Conservation (phyloP, 352 stramenopile species). For the Phytopythium aichiense region DNA sequence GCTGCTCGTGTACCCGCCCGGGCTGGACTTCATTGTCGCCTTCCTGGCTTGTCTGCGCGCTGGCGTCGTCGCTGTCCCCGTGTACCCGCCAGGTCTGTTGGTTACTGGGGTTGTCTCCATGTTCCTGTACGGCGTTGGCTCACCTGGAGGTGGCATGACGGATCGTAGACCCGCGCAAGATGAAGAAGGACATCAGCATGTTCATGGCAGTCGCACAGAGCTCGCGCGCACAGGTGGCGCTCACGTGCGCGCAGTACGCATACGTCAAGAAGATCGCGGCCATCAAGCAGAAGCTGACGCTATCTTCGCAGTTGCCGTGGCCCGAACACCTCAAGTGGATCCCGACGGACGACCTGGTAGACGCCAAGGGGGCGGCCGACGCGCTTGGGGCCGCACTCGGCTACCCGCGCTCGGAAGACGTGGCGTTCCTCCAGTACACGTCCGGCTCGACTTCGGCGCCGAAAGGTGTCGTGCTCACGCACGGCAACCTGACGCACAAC, state of each 20-base stretch:
- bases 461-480: slow-evolving; percentile 98
- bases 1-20: slow-evolving; percentile 97
- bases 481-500: slow-evolving; percentile 97
- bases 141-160: neutral
- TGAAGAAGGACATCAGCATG: slow-evolving; percentile 95
- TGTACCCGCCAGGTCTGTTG: slow-evolving; percentile 63
- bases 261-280: slow-evolving; percentile 91
- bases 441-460: slow-evolving; percentile 97
- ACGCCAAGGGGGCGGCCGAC: slow-evolving; percentile 24
- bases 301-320: slow-evolving; percentile 62
- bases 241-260: slow-evolving; percentile 94
- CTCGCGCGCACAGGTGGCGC: slow-evolving; percentile 87
- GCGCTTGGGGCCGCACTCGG: slow-evolving; percentile 3
- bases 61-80: slow-evolving; percentile 92
- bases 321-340: slow-evolving; percentile 89
- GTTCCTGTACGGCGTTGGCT: neutral
- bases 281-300: slow-evolving; percentile 81
- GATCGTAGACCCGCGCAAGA: slow-evolving; percentile 85
- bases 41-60: slow-evolving; percentile 96
- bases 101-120: slow-evolving; percentile 6
- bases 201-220: slow-evolving; percentile 93
- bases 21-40: slow-evolving; percentile 96
- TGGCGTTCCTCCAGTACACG: slow-evolving; percentile 99
- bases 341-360: slow-evolving; percentile 73
- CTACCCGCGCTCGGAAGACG: slow-evolving; percentile 34